Evolutionary conservation across 768 basidiomycete species (phyloP).

Genomic region (Scleroderma citrinum): DNA sequence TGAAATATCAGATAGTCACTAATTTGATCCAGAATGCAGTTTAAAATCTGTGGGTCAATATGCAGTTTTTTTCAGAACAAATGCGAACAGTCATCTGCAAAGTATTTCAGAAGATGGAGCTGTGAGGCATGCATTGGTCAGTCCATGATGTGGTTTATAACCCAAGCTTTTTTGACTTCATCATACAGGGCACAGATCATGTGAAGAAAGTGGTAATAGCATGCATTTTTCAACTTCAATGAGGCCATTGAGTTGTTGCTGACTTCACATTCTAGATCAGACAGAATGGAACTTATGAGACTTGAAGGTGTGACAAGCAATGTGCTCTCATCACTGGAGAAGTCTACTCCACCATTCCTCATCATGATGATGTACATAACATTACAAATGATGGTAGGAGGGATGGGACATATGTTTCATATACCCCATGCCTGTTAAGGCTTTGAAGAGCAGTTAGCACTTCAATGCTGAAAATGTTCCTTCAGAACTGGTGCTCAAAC

Average conservation of each 20-base stretch:
- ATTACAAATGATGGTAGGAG: too few species aligned
- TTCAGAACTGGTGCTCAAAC: too few species aligned
- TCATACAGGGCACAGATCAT: not conserved
- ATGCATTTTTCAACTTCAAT: not conserved
- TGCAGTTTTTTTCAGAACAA: constrained; percentile 22
- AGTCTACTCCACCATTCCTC: too few species aligned
- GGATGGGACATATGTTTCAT: too few species aligned
- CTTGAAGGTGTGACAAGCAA: too few species aligned
- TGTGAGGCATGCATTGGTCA: not conserved
- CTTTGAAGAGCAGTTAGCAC: too few species aligned
- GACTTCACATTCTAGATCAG: not conserved
- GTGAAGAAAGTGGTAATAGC: not conserved
- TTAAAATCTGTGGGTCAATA: constrained; percentile 20
- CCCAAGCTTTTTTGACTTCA: not conserved
- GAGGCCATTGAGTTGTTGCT: not conserved
- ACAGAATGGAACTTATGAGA: not conserved
- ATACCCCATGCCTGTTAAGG: too few species aligned
- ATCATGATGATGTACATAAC: too few species aligned
- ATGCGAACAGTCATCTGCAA: constrained; percentile 9
- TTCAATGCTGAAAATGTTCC: too few species aligned
- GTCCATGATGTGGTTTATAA: not conserved
- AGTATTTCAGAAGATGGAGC: constrained; percentile 2
- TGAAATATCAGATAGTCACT: constrained; percentile 18
- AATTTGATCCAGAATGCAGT: constrained; percentile 16
- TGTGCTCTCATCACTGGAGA: too few species aligned